These are phyloP conservation scores for Eucalyptus pumila DNA, from an alignment of 345 rosid species.

Conservation along the genomic window DNA sequence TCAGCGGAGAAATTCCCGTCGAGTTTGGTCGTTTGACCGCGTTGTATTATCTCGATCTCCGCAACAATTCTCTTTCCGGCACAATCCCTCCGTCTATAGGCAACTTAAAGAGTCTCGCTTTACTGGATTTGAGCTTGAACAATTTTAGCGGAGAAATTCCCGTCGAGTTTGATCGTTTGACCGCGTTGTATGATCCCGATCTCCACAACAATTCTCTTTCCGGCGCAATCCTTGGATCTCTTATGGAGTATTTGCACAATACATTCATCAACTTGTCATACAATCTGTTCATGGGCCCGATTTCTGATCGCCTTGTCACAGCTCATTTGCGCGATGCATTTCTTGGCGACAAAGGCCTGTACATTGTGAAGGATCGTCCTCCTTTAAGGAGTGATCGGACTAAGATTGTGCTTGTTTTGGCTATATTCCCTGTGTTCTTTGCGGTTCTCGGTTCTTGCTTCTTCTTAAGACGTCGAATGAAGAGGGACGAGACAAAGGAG, in stretches of 20 bases:
- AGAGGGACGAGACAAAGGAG: background rate
- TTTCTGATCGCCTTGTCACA: background rate
- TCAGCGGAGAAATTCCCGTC: background rate
- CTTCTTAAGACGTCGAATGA: background rate
- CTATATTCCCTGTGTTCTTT: background rate
- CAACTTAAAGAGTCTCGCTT: background rate
- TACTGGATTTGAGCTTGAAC: background rate
- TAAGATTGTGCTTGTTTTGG: background rate
- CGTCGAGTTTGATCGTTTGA: background rate
- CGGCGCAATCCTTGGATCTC: background rate
- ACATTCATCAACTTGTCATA: background rate
- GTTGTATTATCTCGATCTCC: accelerated
- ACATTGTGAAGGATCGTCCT: background rate
- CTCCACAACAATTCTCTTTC: background rate
- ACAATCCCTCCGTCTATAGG: background rate
- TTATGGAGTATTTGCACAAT: background rate
- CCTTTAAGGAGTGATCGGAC: background rate
- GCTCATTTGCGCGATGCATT: background rate
- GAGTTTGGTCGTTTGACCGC: background rate
- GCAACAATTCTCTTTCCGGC: too few relatives aligned
- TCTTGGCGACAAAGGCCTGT: background rate
- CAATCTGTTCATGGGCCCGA: background rate
- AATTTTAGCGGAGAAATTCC: background rate
- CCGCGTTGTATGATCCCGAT: background rate
- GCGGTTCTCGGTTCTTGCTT: background rate